Conservation (phyloP, 2,329 filamentous ascomycete species). For the Phialophora chinensis region DNA sequence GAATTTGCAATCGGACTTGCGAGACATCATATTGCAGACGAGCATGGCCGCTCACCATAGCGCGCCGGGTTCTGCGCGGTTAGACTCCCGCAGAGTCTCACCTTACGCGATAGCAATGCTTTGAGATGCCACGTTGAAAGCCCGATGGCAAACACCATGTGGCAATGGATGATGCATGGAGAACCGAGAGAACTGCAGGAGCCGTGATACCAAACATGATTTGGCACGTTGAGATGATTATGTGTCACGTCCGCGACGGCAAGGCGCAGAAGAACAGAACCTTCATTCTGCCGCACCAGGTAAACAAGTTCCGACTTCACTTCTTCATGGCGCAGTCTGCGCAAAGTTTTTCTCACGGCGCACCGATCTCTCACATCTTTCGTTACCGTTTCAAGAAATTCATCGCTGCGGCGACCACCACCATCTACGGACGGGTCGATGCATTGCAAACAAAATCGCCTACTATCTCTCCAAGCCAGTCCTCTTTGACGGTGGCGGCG, state of each 20-base stretch:
- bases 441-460: background rate
- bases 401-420: conserved; percentile 3
- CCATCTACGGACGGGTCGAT: background rate
- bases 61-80: background rate
- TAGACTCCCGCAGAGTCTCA: background rate
- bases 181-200: background rate
- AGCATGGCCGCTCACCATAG: background rate
- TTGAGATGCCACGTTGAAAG: background rate
- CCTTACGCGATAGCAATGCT: background rate
- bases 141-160: conserved; percentile 2
- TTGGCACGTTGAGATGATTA: conserved; percentile 3
- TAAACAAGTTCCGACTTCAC: conserved; percentile 13
- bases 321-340: conserved; percentile 3
- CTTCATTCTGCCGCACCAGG: conserved; percentile 20
- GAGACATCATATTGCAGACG: conserved; percentile 2
- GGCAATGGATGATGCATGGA: background rate
- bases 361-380: background rate
- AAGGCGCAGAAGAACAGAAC: conserved; percentile 10
- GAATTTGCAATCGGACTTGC: background rate
- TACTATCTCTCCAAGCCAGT: background rate
- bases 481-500: background rate
- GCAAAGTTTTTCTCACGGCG: background rate
- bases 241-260: conserved; percentile 6
- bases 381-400: background rate
- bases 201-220: background rate